These are phyloP conservation scores for Xylaria sp. DNA, from an alignment of 495 filamentous ascomycete species.

Conservation along the genomic window DNA sequence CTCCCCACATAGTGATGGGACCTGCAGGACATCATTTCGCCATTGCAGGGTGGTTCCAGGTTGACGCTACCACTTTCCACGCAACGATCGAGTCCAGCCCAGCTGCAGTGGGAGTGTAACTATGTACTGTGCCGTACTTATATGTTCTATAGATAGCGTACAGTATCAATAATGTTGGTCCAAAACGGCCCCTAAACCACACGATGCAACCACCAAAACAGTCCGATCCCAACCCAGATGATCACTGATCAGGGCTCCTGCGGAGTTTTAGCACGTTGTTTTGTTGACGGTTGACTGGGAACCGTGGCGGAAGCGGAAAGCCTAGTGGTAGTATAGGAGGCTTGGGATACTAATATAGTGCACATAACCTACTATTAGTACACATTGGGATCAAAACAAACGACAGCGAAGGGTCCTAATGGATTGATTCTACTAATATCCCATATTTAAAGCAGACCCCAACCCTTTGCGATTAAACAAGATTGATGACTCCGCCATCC, in stretches of 20 bases:
- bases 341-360: not conserved
- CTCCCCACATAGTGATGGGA: not conserved
- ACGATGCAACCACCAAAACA: constrained; percentile 6
- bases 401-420: not conserved
- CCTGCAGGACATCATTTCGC: constrained; percentile 28
- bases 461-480: not conserved
- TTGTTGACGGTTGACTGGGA: constrained; percentile 1
- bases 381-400: constrained; percentile 17
- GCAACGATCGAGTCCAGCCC: not conserved
- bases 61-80: not conserved
- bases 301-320: constrained; percentile 5
- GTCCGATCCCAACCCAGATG: not conserved
- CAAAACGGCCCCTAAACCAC: not conserved
- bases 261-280: not conserved
- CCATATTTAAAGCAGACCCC: constrained; percentile 23
- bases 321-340: not conserved
- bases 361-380: too few species aligned
- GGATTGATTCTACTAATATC: constrained; percentile 8
- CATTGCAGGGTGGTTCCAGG: constrained; percentile 16
- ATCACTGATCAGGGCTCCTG: constrained; percentile 4
- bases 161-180: not conserved
- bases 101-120: too few species aligned
- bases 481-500: constrained; percentile 7
- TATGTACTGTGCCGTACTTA: too few species aligned
- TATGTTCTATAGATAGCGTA: not conserved